Evolutionary conservation across 768 basidiomycete species (phyloP), one percentile per base, ranked within the genome.

Genomic region (Hortiboletus flavorubellus): DNA sequence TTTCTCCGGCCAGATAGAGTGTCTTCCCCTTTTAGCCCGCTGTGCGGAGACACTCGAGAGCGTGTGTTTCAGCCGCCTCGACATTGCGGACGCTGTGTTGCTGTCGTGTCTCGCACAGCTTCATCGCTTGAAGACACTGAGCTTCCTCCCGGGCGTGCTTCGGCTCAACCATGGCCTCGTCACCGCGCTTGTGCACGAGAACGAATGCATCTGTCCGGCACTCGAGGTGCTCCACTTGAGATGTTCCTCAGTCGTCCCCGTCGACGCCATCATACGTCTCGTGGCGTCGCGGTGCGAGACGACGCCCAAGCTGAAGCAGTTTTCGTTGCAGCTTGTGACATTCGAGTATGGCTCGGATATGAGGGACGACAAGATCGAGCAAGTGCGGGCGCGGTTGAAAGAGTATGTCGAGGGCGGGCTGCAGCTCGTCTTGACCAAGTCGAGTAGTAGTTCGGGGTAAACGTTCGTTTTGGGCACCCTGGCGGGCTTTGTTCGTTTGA

Each of bases 161-260:
- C 56, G 68, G n/a, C 66, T 70, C 38, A 70, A 72, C 38, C 68
- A 72, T 14, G 67, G 64, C 14, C 64, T 70, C 43, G 37, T 70
- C 38, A 33, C 55, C n/a, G 67, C 56, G 35, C 67, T 72, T 16
- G 21, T 61, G 11, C 29, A 51, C 15, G 37, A 31, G 9, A 31
- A 30, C n/a, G 30, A 51, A 31, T 29, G 16, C 3, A 29, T 66
- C 2, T 72, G 68, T 49, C 70, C 68, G 0, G 37, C 41, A 8
- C 68, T 69, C 37, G 55, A 66, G 51, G 53, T 40, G 18, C 60
- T 69, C 29, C 64, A 64, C 10, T 23, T 69, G 51, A 40, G 64
- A 12, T 69, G 68, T 18, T 68, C 68, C 3, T 57, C 68, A 4
- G 34, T 42, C 42, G 51, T 72, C 2, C 52, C 68, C 8, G 41